Conservation (phyloP, 129 eudicot species). For the Gnaphalium uliginosum region DNA sequence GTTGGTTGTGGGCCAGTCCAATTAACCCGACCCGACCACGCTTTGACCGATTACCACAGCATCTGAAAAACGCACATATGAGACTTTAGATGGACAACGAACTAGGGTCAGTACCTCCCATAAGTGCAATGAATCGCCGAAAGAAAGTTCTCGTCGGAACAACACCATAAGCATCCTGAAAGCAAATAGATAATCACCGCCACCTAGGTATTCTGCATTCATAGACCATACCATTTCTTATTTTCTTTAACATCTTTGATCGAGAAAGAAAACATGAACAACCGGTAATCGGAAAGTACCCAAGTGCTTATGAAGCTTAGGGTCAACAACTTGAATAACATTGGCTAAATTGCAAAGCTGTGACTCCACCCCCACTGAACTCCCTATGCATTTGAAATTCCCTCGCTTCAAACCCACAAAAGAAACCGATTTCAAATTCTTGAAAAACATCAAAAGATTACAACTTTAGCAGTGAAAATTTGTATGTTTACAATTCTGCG, state of each 20-base stretch:
- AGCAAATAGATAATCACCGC: slow-evolving; percentile 96
- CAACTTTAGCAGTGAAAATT: slow-evolving; percentile 9
- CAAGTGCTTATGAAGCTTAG: slow-evolving; percentile 81
- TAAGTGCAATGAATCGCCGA: slow-evolving; percentile 87
- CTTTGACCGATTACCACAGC: neutral
- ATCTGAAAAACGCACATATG: too few species aligned
- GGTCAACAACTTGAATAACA: slow-evolving; percentile 78
- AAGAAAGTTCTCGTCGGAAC: slow-evolving; percentile 92
- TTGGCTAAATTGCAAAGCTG: slow-evolving; percentile 68
- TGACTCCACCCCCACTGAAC: slow-evolving; percentile 71
- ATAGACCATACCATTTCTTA: neutral
- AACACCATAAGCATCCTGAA: slow-evolving; percentile 98
- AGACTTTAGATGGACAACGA: neutral
- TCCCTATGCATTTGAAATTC: slow-evolving; percentile 71
- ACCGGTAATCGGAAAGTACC: slow-evolving; percentile 39
- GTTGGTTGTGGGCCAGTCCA: neutral
- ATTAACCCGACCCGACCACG: neutral
- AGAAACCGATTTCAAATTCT: slow-evolving; percentile 5
- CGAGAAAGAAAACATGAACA: neutral
- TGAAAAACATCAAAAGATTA: neutral
- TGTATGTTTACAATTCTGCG: slow-evolving; percentile 70
- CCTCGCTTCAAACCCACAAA: slow-evolving; percentile 56
- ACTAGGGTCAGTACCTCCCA: slow-evolving; percentile 72
- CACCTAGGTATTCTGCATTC: slow-evolving; percentile 74
- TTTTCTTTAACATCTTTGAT: slow-evolving; percentile 6